Evolutionary conservation across 2,329 filamentous ascomycete species (phyloP).

Genomic region (Penicillium sclerotigenum): DNA sequence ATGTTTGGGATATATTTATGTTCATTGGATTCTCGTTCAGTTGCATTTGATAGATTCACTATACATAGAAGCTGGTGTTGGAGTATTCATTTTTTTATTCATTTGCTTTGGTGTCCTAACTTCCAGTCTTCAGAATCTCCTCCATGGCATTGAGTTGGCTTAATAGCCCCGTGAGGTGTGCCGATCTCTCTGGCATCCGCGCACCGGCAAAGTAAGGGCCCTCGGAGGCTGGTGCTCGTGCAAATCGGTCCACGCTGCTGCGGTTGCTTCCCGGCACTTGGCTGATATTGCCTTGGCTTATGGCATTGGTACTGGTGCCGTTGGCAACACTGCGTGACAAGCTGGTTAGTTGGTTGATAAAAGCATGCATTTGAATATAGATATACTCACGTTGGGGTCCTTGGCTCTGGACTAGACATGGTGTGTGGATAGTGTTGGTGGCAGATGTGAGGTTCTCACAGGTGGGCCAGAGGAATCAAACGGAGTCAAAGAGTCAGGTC

Average conservation of each 20-base stretch:
- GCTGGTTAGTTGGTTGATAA: constrained; percentile 2
- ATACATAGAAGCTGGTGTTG: constrained; percentile 4
- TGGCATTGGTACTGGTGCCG: constrained; percentile 14
- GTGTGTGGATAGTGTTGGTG: not conserved
- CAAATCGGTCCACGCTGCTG: constrained; percentile 28
- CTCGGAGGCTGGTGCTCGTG: constrained; percentile 27
- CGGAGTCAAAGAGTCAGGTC: not conserved
- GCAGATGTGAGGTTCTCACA: not conserved
- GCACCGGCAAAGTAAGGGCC: constrained; percentile 34
- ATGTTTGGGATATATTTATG: not conserved
- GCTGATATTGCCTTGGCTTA: constrained; percentile 29
- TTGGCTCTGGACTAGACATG: constrained; percentile 21
- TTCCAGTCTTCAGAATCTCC: constrained; percentile 26
- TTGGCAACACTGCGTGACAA: constrained; percentile 16
- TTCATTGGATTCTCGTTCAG: not conserved
- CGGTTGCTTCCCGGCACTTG: constrained; percentile 25
- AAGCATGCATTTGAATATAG: not conserved
- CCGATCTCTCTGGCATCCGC: constrained; percentile 31
- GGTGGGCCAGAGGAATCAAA: not conserved
- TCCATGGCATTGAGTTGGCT: constrained; percentile 32
- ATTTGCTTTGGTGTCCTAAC: constrained; percentile 2
- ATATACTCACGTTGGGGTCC: constrained; percentile 9
- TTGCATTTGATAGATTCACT: constrained; percentile 10
- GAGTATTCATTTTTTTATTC: constrained; percentile 1
- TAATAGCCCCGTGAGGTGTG: constrained; percentile 30